A percentile compares a stretch with the other conserved stretches of the same genome.
phyloP scores from a whole-genome alignment of 345 rosid species.

The Chamaenerion angustifolium region DNA sequence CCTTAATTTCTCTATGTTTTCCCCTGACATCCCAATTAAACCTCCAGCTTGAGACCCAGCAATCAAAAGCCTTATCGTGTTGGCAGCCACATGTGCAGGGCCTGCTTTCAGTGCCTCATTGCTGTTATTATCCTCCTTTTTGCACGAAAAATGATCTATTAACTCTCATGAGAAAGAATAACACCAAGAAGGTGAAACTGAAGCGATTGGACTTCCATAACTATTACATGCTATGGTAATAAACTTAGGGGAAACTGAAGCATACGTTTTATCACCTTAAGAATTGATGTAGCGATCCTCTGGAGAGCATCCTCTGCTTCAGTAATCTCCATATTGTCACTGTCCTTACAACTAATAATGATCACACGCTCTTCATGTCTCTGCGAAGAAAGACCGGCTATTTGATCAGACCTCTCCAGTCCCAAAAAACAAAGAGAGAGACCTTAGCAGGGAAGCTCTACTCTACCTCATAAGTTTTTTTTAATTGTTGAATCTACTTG shows the following conservation, averaged over 20 bases:
- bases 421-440: no score
- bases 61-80: constrained; percentile 41
- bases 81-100: constrained; percentile 48
- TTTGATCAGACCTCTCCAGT: no score
- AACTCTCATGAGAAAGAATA: background rate
- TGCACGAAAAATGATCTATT: constrained; percentile 4
- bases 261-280: constrained; percentile 16
- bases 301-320: constrained; percentile 53
- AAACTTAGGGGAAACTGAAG: background rate
- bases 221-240: background rate
- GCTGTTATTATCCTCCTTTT: constrained; percentile 39
- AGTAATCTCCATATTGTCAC: constrained; percentile 17
- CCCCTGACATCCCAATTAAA: constrained; percentile 46
- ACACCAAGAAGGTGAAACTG: background rate
- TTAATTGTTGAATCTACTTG: no score
- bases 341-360: constrained; percentile 49
- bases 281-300: constrained; percentile 38
- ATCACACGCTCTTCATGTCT: constrained; percentile 70
- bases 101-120: constrained; percentile 18
- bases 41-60: constrained; percentile 58
- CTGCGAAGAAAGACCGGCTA: constrained; percentile 14
- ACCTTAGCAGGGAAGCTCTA: no score
- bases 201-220: no score
- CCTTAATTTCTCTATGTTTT: constrained; percentile 55
- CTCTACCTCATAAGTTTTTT: no score